Conservation (phyloP, 768 basidiomycete species). For the Russula lepida region DNA sequence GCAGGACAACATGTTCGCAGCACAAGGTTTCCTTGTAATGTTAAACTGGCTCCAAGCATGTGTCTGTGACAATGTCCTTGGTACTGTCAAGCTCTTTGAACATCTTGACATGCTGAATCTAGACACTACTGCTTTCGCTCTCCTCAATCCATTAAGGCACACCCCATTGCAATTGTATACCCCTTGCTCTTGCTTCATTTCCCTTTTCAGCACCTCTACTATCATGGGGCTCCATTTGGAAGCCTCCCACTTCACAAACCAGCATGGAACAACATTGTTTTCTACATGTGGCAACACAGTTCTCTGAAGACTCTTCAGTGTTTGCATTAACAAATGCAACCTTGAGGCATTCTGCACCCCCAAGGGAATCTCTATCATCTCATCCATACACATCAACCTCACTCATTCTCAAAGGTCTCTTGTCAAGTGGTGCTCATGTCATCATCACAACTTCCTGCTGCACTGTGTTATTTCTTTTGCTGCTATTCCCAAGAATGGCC, state of each 20-base stretch:
- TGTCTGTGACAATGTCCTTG: conserved; percentile 6
- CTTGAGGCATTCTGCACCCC: background rate
- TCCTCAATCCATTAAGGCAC: too few relatives aligned
- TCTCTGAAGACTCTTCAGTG: conserved; percentile 2
- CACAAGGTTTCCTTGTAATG: background rate
- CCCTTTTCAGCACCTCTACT: background rate
- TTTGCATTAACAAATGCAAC: background rate
- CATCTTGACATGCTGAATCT: too few relatives aligned
- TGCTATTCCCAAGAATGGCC: too few relatives aligned
- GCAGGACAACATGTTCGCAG: background rate
- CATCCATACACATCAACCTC: background rate
- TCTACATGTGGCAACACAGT: background rate
- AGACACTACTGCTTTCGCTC: too few relatives aligned
- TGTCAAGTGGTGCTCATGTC: too few relatives aligned
- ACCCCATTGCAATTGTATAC: too few relatives aligned
- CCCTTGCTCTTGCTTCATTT: too few relatives aligned
- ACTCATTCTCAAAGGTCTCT: too few relatives aligned
- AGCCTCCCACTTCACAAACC: conserved; percentile 3
- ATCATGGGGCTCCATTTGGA: conserved; percentile 6
- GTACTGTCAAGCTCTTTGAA: conserved; percentile 15
- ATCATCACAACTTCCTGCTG: too few relatives aligned
- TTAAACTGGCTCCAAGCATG: conserved; percentile 3
- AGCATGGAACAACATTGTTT: conserved; percentile 9
- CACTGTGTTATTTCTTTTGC: too few relatives aligned
- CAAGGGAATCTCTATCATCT: background rate